Evolutionary conservation across 2,329 filamentous ascomycete species (phyloP).

Genomic region (Teratosphaeria pseudoeucalypti): DNA sequence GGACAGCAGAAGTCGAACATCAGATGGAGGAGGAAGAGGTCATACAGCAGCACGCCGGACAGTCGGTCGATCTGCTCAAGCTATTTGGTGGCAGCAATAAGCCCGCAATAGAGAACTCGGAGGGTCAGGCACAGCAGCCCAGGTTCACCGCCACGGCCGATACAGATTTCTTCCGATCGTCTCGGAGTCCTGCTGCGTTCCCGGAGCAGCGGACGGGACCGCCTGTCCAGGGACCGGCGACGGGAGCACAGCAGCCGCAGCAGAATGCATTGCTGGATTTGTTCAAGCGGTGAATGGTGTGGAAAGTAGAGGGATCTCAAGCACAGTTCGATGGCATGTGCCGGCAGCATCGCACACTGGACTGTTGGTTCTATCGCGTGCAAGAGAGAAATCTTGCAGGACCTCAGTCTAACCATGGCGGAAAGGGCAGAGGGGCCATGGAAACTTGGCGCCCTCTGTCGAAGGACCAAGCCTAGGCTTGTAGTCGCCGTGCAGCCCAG

Average conservation of each 20-base stretch:
- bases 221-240: conserved; percentile 1
- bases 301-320: background rate
- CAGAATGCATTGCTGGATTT: conserved; percentile 16
- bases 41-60: conserved; percentile 5
- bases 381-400: too few relatives aligned
- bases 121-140: conserved; percentile 5
- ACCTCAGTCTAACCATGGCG: too few relatives aligned
- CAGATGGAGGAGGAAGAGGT: conserved; percentile 5
- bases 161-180: conserved; percentile 18
- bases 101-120: conserved; percentile 2
- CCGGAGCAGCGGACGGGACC: conserved; percentile 1
- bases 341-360: background rate
- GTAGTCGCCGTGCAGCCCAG: too few relatives aligned
- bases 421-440: too few relatives aligned
- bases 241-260: conserved; percentile 8
- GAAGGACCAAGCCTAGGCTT: too few relatives aligned
- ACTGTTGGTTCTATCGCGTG: too few relatives aligned
- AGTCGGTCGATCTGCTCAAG: conserved; percentile 14
- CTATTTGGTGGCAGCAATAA: conserved; percentile 9
- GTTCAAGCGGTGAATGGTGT: conserved; percentile 11
- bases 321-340: background rate
- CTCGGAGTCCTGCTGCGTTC: conserved; percentile 3
- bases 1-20: background rate
- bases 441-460: too few relatives aligned
- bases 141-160: conserved; percentile 11